Base-by-base conservation (phyloP, 805 yeast genomes). In the Suhomyces tanzawaensis region DNA sequence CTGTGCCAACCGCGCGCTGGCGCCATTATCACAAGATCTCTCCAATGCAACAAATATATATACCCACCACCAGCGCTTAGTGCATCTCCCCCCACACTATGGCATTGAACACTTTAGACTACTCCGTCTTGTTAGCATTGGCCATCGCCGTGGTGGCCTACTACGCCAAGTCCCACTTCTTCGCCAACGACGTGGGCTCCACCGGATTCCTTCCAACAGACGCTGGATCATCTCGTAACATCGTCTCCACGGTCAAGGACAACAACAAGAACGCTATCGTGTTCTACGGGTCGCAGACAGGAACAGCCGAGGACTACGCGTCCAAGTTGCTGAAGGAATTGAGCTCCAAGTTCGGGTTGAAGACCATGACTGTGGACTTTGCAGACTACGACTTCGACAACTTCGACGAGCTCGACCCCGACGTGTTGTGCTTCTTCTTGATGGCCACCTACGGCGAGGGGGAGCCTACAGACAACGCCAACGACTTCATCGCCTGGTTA, bases 391-490 rank as follows among this genome's bases (percentile, higher is more conserved):
- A 91, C 49, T 84, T 74, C 54, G 95, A 89, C 29, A 79, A 77
- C 46, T 69, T 93, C 38, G 79, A 79, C 53, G 77, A 77, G 34
- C 62, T 91, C 45, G 76, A 81, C 15, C 66, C 69, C 13, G 76
- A 76, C 42, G 68, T 77, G 38, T 79, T 88, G 45, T 60, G 67
- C 19, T 64, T 68, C 41, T 82, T 91, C 54, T 73, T 91, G 56
- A 71, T 89, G 66, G 93, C 98, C 22, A 88, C 96, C 8, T 93
- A 93, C 53, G 99, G 99, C 51, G 99, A 91, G 66, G 99, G 99
- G 57, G 99, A 91, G 60, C 95, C 95, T 51, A 91, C 99, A 11
- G 99, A 91, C 60, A 86, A 87, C 52, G 93, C 97, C n/a, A 76
- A 77, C 29, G 80, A 79, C 26, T 87, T 93, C 58, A 81, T 79